These are phyloP conservation scores for Suillus tomentosus DNA, from an alignment of 768 basidiomycete species.

Conservation along the genomic window DNA sequence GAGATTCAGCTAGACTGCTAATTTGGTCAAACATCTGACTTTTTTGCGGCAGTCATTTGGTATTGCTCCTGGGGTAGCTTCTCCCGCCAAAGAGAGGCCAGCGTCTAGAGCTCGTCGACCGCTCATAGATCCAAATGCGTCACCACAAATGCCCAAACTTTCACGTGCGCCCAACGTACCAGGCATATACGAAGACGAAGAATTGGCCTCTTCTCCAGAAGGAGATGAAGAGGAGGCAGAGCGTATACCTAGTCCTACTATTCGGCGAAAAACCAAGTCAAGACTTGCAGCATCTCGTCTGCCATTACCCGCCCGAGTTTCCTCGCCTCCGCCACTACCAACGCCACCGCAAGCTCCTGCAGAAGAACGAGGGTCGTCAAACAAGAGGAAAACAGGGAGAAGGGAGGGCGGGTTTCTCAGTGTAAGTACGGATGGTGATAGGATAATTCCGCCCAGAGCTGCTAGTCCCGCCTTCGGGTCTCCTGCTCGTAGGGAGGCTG, in stretches of 20 bases:
- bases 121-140: conserved; percentile 40
- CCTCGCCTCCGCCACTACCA: conserved; percentile 40
- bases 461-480: conserved; percentile 72
- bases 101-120: conserved; percentile 55
- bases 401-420: conserved; percentile 59
- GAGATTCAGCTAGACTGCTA: conserved; percentile 45
- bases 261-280: conserved; percentile 48
- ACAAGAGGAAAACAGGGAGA: conserved; percentile 28
- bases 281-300: conserved; percentile 50
- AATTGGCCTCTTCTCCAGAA: conserved; percentile 44
- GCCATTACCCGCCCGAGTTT: conserved; percentile 47
- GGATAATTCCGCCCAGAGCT: conserved; percentile 51
- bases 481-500: conserved; percentile 55
- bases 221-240: conserved; percentile 44
- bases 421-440: conserved; percentile 37
- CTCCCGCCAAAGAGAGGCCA: conserved; percentile 42
- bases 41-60: conserved; percentile 65
- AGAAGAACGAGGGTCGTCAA: conserved; percentile 36
- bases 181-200: conserved; percentile 69
- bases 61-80: conserved; percentile 37
- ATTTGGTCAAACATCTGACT: conserved; percentile 64
- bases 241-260: conserved; percentile 38
- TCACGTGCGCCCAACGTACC: conserved; percentile 69
- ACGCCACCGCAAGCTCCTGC: conserved; percentile 36
- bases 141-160: conserved; percentile 55